Evolutionary conservation across 2,329 filamentous ascomycete genomes (phyloP).

Genomic region (Paracoccidioides lutzii): DNA sequence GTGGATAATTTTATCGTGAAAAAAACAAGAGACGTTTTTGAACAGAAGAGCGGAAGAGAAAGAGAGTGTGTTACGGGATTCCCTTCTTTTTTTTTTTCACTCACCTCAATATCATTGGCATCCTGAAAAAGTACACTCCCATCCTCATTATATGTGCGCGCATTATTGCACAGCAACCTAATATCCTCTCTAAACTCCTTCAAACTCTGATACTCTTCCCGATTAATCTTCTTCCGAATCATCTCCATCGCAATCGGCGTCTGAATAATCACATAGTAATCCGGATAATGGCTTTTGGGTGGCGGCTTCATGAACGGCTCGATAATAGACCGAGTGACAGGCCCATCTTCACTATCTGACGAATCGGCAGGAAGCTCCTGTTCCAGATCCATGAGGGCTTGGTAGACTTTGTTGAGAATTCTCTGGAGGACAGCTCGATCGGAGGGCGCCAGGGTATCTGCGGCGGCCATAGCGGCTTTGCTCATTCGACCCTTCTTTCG

Average conservation of each 20-base stretch:
- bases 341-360: slow-evolving; percentile 40
- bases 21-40: slow-evolving; percentile 5
- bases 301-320: slow-evolving; percentile 89
- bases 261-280: slow-evolving; percentile 90
- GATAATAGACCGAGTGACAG: slow-evolving; percentile 65
- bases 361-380: slow-evolving; percentile 50
- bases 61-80: no score
- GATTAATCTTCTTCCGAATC: slow-evolving; percentile 90
- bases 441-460: slow-evolving; percentile 52
- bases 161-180: slow-evolving; percentile 74
- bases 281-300: slow-evolving; percentile 75
- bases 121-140: slow-evolving; percentile 83
- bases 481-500: slow-evolving; percentile 60
- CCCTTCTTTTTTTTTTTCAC: slow-evolving; percentile 18
- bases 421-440: slow-evolving; percentile 68
- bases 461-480: slow-evolving; percentile 38
- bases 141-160: slow-evolving; percentile 92
- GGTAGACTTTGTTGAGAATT: slow-evolving; percentile 63
- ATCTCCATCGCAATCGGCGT: slow-evolving; percentile 92
- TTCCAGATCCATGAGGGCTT: slow-evolving; percentile 71
- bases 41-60: background rate
- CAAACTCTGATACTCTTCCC: slow-evolving; percentile 75
- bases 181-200: slow-evolving; percentile 74
- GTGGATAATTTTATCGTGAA: slow-evolving; percentile 9
- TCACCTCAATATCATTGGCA: slow-evolving; percentile 83